Conservation (phyloP, 805 yeast genomes). For the Metschnikowia aberdeeniae region DNA sequence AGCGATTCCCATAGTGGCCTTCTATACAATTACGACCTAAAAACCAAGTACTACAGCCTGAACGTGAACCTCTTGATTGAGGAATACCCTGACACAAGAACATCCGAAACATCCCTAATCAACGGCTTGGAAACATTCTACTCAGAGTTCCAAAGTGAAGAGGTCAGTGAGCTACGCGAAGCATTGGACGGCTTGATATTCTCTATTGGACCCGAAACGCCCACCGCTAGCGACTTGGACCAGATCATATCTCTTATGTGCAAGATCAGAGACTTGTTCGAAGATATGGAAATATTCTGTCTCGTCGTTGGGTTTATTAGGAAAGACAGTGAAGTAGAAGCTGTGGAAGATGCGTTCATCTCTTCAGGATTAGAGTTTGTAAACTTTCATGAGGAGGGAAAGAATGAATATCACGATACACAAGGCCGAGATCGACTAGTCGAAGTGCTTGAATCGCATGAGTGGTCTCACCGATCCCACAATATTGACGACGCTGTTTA, state of each 20-base stretch:
- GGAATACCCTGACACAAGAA: slow-evolving; percentile 29
- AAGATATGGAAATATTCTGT: slow-evolving; percentile 27
- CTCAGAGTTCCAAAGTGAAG: slow-evolving; percentile 34
- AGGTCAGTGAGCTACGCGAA: slow-evolving; percentile 42
- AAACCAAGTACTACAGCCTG: slow-evolving; percentile 31
- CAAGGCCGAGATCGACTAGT: slow-evolving; percentile 40
- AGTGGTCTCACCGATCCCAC: slow-evolving; percentile 36
- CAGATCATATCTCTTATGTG: neutral
- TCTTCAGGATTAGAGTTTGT: slow-evolving; percentile 43
- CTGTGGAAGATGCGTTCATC: slow-evolving; percentile 38
- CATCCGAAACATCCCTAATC: slow-evolving; percentile 5
- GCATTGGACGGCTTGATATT: slow-evolving; percentile 44
- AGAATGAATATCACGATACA: slow-evolving; percentile 41
- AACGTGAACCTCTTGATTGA: slow-evolving; percentile 32
- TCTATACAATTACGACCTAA: slow-evolving; percentile 22
- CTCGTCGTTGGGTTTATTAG: slow-evolving; percentile 30
- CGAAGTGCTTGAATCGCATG: slow-evolving; percentile 47
- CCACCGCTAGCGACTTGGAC: slow-evolving; percentile 15
- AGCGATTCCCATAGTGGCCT: slow-evolving; percentile 31
- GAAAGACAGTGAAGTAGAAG: slow-evolving; percentile 12
- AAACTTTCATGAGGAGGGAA: slow-evolving; percentile 26
- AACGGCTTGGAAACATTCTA: slow-evolving; percentile 30
- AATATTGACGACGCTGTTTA: slow-evolving; percentile 13
- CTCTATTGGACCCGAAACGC: slow-evolving; percentile 29
- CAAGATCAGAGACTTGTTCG: slow-evolving; percentile 11